Percentiles rank a stretch among this genome's conserved stretches.
Conservation (phyloP, 805 yeast genomes). For the Wickerhamomyces queroliae region DNA sequence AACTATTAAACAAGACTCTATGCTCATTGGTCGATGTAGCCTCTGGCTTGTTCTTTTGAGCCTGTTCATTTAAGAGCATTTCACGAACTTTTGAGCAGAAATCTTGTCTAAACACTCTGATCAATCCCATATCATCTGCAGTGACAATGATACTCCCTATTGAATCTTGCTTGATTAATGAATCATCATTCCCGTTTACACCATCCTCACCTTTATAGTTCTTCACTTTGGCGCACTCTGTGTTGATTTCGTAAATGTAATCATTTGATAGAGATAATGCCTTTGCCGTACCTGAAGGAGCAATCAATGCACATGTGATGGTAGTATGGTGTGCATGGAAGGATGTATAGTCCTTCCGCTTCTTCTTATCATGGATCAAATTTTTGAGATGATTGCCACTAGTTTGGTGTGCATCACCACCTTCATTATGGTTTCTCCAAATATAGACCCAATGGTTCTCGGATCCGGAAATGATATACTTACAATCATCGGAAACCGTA, state of each 20-base stretch:
- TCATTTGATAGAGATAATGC: slow-evolving; percentile 72
- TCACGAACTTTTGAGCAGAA: slow-evolving; percentile 47
- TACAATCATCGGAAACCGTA: slow-evolving; percentile 46
- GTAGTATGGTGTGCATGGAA: slow-evolving; percentile 74
- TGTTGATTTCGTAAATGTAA: slow-evolving; percentile 60
- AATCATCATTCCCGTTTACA: neutral
- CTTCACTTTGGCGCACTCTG: slow-evolving; percentile 19
- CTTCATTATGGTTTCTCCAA: slow-evolving; percentile 50
- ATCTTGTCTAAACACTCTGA: slow-evolving; percentile 79
- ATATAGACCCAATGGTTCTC: slow-evolving; percentile 85
- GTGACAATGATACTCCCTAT: slow-evolving; percentile 58
- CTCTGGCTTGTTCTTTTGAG: slow-evolving; percentile 1
- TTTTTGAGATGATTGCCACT: slow-evolving; percentile 10
- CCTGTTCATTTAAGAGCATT: slow-evolving; percentile 20
- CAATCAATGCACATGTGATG: slow-evolving; percentile 73
- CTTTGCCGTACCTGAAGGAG: slow-evolving; percentile 64
- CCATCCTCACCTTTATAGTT: slow-evolving; percentile 13
- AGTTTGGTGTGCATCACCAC: slow-evolving; percentile 5
- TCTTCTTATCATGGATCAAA: slow-evolving; percentile 24
- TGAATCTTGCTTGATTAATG: slow-evolving; percentile 23
- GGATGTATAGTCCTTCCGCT: slow-evolving; percentile 57
- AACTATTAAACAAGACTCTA: slow-evolving; percentile 7
- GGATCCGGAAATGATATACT: slow-evolving; percentile 67
- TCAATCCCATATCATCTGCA: slow-evolving; percentile 67
- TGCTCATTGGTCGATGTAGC: neutral